Base-by-base conservation (phyloP, 208 protist species). In the Leishmania arabica region DNA sequence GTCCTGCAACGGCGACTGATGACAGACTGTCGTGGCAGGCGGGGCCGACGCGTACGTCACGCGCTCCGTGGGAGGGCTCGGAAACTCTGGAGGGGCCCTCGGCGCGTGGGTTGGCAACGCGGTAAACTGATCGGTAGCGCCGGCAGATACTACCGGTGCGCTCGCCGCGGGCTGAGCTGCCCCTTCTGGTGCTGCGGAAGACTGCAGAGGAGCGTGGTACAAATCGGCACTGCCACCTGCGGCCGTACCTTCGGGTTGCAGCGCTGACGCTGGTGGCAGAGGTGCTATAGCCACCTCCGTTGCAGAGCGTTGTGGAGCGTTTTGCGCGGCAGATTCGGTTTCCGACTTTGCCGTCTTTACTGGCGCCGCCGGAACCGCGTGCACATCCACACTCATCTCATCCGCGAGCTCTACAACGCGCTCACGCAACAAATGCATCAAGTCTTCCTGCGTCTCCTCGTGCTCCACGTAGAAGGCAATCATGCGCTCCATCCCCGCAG, bases 391-490 rank as follows among this genome's bases (percentile, higher is more conserved):
- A 45, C 56, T 81, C 53, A 88, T 80, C 79, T 88, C 86, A 4
- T 69, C 72, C 34, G 78, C 73, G 51, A 92, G 79, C 79, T 85
- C 89, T 70, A 42, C 73, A 51, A 83, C 82, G 58, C 84, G 78
- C 24, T 84, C 79, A 24, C 75, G 79, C 53, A 89, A 51, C 13
- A 79, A 54, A 77, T 86, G 37, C 75, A 75, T 69, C 24, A 93
- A 74, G 54, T 88, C 89, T 27, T 79, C 72, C n/a, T 66, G 80
- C 49, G 84, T 82, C 65, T 81, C 80, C 21, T 45, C 45, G 34
- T 85, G 66, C 73, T 81, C 71, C 13, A 83, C 75, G 69, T 88
- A 88, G 65, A 85, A 81, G 47, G 73, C 51, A 53, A 88, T 80
- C 85, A 87, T 83, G 21, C 78, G 69, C 74, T 85, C 77, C 75